Percentiles rank a stretch among this genome's conserved stretches.
phyloP scores from a whole-genome alignment of 176 grass and related monocot species.

The Alloteropsis semialata region DNA sequence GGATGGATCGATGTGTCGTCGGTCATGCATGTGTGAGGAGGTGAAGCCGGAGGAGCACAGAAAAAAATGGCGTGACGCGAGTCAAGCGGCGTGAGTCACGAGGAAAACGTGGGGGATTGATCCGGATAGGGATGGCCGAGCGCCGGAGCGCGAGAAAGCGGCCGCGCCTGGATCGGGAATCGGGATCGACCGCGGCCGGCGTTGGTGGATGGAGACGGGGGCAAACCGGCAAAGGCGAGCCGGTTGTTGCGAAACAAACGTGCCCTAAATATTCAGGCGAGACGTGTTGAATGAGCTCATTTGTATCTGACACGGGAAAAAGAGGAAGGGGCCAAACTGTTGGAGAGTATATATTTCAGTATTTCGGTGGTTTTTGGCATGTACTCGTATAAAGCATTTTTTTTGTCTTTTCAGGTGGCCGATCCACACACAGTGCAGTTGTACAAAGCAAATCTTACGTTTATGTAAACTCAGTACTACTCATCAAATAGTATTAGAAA shows the following conservation, averaged over 20 bases:
- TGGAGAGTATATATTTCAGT: neutral
- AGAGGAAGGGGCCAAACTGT: neutral
- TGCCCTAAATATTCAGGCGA: neutral
- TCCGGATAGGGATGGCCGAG: neutral
- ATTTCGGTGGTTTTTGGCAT: no score
- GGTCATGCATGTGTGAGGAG: neutral
- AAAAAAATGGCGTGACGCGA: neutral
- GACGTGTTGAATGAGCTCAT: neutral
- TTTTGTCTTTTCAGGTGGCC: no score
- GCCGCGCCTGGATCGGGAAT: neutral
- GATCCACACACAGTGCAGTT: no score
- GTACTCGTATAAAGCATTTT: no score
- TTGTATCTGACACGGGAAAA: neutral
- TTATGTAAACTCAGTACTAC: no score
- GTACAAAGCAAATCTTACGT: no score
- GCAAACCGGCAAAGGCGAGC: neutral
- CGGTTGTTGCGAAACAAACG: neutral
- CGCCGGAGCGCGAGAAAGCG: neutral
- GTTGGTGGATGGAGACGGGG: neutral
- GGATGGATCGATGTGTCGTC: neutral
- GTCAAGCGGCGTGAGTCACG: neutral
- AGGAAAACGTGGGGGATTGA: neutral
- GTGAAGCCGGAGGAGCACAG: neutral
- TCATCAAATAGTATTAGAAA: no score
- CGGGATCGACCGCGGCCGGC: neutral